Evolutionary conservation across 2,329 filamentous ascomycete species (phyloP).

Genomic region (Trichoderma atrobrunneum): DNA sequence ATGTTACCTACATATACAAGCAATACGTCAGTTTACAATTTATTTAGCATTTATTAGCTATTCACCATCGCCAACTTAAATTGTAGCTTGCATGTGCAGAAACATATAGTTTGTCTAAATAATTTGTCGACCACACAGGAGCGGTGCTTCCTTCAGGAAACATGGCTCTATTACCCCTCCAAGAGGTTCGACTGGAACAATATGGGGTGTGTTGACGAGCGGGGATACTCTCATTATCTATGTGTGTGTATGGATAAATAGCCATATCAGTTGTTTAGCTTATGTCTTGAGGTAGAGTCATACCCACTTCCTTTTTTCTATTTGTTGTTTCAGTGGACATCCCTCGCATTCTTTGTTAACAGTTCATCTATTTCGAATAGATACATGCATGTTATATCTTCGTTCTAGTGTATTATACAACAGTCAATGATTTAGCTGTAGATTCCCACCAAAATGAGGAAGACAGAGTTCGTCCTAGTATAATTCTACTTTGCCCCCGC

Average conservation of each 20-base stretch:
- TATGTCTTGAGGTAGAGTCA: background rate
- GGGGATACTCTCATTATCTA: background rate
- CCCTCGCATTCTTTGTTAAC: background rate
- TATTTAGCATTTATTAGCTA: background rate
- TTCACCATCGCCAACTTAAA: background rate
- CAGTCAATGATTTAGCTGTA: background rate
- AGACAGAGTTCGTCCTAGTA: background rate
- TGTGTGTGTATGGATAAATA: background rate
- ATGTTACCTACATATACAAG: background rate
- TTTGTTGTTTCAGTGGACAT: background rate
- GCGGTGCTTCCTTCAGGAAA: background rate
- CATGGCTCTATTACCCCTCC: background rate
- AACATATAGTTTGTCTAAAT: background rate
- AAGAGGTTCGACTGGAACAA: background rate
- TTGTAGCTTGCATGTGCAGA: background rate
- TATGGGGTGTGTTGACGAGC: background rate
- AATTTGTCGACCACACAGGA: background rate
- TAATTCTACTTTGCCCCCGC: constrained; percentile 1
- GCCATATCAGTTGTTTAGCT: background rate
- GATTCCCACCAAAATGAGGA: background rate
- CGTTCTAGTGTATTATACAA: background rate
- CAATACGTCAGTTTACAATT: background rate
- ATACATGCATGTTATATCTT: background rate
- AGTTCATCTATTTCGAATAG: background rate
- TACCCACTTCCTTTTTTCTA: background rate